Conservation (phyloP, 805 yeast genomes). For the Ogataea naganishii region DNA sequence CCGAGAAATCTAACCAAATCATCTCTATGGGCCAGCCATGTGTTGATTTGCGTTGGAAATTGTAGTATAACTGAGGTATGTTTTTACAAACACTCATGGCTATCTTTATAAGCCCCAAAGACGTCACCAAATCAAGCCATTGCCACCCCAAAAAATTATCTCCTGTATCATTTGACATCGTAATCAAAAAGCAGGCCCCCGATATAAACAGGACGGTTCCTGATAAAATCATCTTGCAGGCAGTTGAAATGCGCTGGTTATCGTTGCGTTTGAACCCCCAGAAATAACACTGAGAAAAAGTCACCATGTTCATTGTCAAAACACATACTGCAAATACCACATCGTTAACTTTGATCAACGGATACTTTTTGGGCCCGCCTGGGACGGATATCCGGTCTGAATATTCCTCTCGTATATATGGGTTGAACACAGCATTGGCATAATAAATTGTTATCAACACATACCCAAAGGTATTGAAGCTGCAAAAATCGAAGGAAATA, state of each 20-base stretch:
- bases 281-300: conserved; percentile 23
- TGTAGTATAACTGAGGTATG: conserved; percentile 25
- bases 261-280: conserved; percentile 26
- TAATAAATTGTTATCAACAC: conserved; percentile 22
- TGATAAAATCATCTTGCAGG: conserved; percentile 11
- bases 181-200: conserved; percentile 8
- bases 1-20: conserved; percentile 24
- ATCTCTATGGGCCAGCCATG: conserved; percentile 29
- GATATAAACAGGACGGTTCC: conserved; percentile 8
- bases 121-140: conserved; percentile 24
- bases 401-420: conserved; percentile 20
- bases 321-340: conserved; percentile 23
- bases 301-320: conserved; percentile 15
- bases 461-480: conserved; percentile 25
- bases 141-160: conserved; percentile 10
- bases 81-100: conserved; percentile 26
- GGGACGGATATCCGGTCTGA: conserved; percentile 14
- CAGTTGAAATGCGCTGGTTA: conserved; percentile 17
- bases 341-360: conserved; percentile 23
- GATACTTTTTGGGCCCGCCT: conserved; percentile 8
- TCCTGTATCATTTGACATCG: conserved; percentile 6
- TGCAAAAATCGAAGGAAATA: conserved; percentile 24
- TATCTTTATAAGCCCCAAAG: conserved; percentile 24
- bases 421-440: conserved; percentile 12
- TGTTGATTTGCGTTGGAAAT: conserved; percentile 24